Conservation (phyloP, 2,329 filamentous ascomycete genomes). For the Ophidiomyces ophidiicola region DNA sequence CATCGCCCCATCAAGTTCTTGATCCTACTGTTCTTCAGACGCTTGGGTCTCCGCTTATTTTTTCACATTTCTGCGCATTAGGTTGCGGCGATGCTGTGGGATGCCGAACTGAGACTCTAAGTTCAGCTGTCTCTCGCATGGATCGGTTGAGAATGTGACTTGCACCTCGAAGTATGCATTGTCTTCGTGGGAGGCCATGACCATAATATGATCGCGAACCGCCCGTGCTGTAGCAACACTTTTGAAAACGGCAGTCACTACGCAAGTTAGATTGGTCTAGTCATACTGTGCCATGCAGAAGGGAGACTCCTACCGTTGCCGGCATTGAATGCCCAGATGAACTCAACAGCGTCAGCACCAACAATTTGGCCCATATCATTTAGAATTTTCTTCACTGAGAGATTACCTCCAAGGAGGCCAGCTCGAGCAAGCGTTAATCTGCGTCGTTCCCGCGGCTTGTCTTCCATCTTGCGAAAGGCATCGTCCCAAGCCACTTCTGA, state of each 20-base stretch:
- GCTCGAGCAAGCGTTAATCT: constrained; percentile 32
- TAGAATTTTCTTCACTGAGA: constrained; percentile 26
- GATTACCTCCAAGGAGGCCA: constrained; percentile 26
- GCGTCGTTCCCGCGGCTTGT: constrained; percentile 28
- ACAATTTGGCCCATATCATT: constrained; percentile 25
- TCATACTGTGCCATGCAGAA: neutral
- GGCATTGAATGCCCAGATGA: constrained; percentile 33
- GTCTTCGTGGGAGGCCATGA: constrained; percentile 18
- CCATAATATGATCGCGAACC: constrained; percentile 25
- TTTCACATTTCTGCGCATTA: neutral
- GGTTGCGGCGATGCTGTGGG: neutral
- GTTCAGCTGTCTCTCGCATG: constrained; percentile 30
- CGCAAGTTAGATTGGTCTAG: constrained; percentile 13
- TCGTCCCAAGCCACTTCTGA: constrained; percentile 26
- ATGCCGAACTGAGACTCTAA: constrained; percentile 15
- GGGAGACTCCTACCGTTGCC: constrained; percentile 29
- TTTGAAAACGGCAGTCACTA: constrained; percentile 31
- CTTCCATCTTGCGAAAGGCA: constrained; percentile 26
- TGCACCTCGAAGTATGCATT: constrained; percentile 25
- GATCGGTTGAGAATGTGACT: constrained; percentile 30
- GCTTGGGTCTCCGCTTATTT: neutral
- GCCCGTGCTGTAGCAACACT: constrained; percentile 26
- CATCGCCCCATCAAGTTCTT: too few species aligned
- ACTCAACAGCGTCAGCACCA: constrained; percentile 28
- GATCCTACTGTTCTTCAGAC: too few species aligned